Base-by-base conservation (phyloP, 2,329 filamentous ascomycete species). In the Allantophomopsis cytisporea region DNA sequence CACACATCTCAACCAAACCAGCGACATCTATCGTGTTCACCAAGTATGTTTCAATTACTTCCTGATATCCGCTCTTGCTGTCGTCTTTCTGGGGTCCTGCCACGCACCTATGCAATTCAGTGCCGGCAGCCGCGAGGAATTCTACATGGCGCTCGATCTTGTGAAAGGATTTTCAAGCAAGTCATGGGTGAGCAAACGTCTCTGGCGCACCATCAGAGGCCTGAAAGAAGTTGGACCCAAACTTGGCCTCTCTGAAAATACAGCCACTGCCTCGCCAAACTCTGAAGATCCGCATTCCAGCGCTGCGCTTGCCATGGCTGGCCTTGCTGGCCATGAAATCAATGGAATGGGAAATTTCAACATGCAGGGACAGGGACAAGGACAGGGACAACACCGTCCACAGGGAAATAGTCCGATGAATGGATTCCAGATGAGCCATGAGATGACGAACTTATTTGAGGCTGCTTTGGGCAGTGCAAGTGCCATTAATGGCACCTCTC, bases 21-120 rank as follows among this genome's bases (percentile, higher is more conserved):
- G 76, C 0, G 76, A 82, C 43, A 68, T 87, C 2, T 87, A 88
- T 56, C 69, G 74, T 30, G 72, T 68, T 28, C 73, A 82, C 38
- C 82, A 87, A 57, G 74, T 80, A 6, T 82, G 85, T 54, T 87
- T 86, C 60, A 82, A 88, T 56, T 83, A 87, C 49, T 88, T 88
- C 50, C 65, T 88, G 15, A 76, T 80, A 1, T 83, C 80, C 0
- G 78, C 80, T 2, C 73, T 88, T 15, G 79, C 81, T 1, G 81
- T 84, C 3, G 64, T 88, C 11, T 87, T 88, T 53, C 68, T 88
- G 1, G 83, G 82, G 1, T 81, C 80, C 1, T 80, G 80, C 3
- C 83, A 88, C 51, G 80, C 80, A 1, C 82, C 83, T 0, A 70
- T 80, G 0, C 69, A 76, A 18, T 88, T 87, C 55, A 81, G 76